Evolutionary conservation across 768 basidiomycete genomes (phyloP), one percentile per base, ranked within the genome.

Genomic region (Trametopsis cervina): DNA sequence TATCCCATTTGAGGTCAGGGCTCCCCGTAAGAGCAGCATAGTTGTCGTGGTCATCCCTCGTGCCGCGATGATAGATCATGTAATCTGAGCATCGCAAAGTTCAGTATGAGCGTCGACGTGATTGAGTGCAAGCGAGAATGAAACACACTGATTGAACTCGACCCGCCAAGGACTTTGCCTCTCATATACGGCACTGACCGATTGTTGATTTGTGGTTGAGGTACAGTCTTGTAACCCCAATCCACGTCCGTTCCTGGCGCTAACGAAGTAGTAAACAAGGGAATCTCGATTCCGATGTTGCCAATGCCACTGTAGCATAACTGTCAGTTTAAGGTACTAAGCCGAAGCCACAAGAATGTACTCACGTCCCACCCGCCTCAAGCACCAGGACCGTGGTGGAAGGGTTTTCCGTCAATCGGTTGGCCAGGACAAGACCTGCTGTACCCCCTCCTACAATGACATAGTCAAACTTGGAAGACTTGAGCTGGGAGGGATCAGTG

Each of bases 1-100:
- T 53, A 20, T 54, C 43, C 56, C 57, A 60, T 24, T 60, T 60
- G 54, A 54, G 58, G 0, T 57, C 59, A 2, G 59, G 59, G 45
- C 57, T 60, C 0, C 59, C 59, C 0, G 56, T 51, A 11, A 50
- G 47, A 44, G 54, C 55, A 23, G 54, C 37, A 13, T 57, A 9
- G 12, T 4, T 40, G 12, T 20, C 11, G 5, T 20, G 2, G 39
- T 40, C 39, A 17, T 17, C 10, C 2, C 3, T 20, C 2, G 10
- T 12, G 2, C 2, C 10, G 23, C 3, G 23, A 40, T 40, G 17
- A 21, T 2, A 20, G 23, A 24, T 11, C 15, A 24, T 6, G 4
- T 2, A 27, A n/a, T n/a, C 46, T 44, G 1, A 42, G 47, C 52
- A 35, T 53, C 46, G 20, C 48, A 44, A 20, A 49, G 47, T 39